A percentile compares a stretch with the other conserved stretches of the same genome.
phyloP scores from a whole-genome alignment of 2,329 filamentous ascomycete species.

The Neofusicoccum sp. region DNA sequence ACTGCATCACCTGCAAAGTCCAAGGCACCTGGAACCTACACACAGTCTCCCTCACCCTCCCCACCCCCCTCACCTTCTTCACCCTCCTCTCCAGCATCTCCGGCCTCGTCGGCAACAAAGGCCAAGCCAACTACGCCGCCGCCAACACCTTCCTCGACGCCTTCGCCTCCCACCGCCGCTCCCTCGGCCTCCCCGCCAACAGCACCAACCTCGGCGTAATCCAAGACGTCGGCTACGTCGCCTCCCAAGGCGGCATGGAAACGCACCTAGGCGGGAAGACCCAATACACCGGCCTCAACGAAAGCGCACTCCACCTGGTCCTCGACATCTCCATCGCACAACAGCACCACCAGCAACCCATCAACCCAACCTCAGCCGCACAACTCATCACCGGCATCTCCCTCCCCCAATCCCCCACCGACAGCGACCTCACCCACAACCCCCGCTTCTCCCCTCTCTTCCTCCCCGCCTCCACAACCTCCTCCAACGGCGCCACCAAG shows the following conservation, averaged over 20 bases:
- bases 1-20: constrained; percentile 33
- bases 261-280: constrained; percentile 1
- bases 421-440: not conserved
- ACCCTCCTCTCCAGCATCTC: constrained; percentile 28
- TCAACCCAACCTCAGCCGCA: not conserved
- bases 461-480: not conserved
- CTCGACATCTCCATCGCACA: constrained; percentile 24
- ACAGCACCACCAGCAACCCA: constrained; percentile 8
- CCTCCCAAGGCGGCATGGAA: constrained; percentile 1
- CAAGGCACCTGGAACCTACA: constrained; percentile 37
- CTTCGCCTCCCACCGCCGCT: constrained; percentile 26
- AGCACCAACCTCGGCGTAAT: constrained; percentile 42
- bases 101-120: constrained; percentile 27
- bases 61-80: constrained; percentile 29
- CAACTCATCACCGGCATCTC: constrained; percentile 12
- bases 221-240: constrained; percentile 29
- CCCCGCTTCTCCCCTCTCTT: constrained; percentile 6
- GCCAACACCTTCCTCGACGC: constrained; percentile 28
- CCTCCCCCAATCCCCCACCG: not conserved
- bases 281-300: constrained; percentile 25
- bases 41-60: not conserved
- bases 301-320: constrained; percentile 24
- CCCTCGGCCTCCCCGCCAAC: constrained; percentile 41
- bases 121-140: constrained; percentile 29
- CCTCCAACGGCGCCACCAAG: not conserved